Evolutionary conservation across 1,284 basidiomycete genomes (phyloP), one percentile per base, ranked within the genome.

Genomic region (Ceraceosorus guamensis): DNA sequence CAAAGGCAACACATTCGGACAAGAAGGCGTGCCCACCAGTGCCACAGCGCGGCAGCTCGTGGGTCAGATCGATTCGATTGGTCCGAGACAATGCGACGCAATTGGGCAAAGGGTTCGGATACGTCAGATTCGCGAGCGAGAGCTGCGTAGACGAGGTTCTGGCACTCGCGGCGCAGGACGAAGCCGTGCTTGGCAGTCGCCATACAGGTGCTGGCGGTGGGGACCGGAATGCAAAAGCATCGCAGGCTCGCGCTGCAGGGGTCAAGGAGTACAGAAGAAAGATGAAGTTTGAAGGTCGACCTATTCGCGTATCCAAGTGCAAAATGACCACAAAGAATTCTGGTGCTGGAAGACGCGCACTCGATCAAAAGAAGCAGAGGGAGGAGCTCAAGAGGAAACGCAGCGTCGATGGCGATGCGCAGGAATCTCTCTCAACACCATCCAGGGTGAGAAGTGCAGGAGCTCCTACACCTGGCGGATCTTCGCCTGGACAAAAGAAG

Each of bases 51-150:
- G 46, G 24, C 7, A 14, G 54, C 8, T 59, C 57, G 30, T 96
- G 88, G 87, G 91, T 97, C 5, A 83, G 83, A 6, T 83, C 83
- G 32, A 91, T 97, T 7, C 83, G 93, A 35, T 84, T 97, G 59
- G 82, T 98, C 47, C 83, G 91, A 47, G 93, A 98, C 77, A 84
- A 84, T 66, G 90, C 90, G 56, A 95, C 91, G 0, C 91, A 92
- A 67, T 82, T 97, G 37, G 93, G 93, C n/a, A 97, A 96, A 79
- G 93, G 93, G 1, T 93, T 98, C 73, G 92, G 87, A 8, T 97
- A 97, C 75, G 86, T 97, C 7, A 86, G 90, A 66, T 91, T 97
- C 66, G 75, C 80, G 53, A 91, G 68, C 90, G 75, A 70, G 86
- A 82, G 49, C 46, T 60, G 59, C 46, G 62, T 71, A 10, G 74